Conservation (phyloP, 169 alveolate species). For the Plasmodium gaboni region DNA sequence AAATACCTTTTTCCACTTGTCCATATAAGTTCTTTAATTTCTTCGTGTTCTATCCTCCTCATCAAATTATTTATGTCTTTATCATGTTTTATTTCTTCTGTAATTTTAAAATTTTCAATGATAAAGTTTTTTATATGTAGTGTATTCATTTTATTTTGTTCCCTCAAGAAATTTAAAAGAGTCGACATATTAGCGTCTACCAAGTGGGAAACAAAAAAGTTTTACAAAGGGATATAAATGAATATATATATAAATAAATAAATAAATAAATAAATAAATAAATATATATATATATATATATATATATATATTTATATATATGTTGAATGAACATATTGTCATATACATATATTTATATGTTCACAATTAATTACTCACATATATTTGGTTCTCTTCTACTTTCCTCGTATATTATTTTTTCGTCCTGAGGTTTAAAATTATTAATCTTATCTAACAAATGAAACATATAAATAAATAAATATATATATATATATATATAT, state of each 20-base stretch:
- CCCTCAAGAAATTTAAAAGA: neutral
- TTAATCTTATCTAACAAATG: too few species aligned
- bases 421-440: too few species aligned
- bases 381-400: too few species aligned
- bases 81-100: conserved; percentile 20
- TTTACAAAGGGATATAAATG: too few species aligned
- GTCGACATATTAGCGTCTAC: neutral
- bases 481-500: too few species aligned
- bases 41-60: conserved; percentile 43
- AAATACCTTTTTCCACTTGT: conserved; percentile 1
- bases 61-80: conserved; percentile 15
- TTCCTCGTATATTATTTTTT: too few species aligned
- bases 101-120: conserved; percentile 1
- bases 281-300: neutral
- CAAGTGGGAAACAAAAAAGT: neutral
- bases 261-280: neutral
- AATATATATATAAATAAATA: neutral
- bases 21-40: conserved; percentile 27
- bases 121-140: neutral
- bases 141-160: neutral
- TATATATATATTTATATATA: too few species aligned
- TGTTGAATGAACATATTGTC: too few species aligned
- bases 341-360: too few species aligned
- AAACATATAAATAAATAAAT: too few species aligned
- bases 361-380: too few species aligned